Percentiles rank a stretch among this genome's conserved stretches.
These are phyloP conservation scores for Mortierella alpina DNA, from an alignment of 192 early-diverging fungal species.

Conservation along the genomic window DNA sequence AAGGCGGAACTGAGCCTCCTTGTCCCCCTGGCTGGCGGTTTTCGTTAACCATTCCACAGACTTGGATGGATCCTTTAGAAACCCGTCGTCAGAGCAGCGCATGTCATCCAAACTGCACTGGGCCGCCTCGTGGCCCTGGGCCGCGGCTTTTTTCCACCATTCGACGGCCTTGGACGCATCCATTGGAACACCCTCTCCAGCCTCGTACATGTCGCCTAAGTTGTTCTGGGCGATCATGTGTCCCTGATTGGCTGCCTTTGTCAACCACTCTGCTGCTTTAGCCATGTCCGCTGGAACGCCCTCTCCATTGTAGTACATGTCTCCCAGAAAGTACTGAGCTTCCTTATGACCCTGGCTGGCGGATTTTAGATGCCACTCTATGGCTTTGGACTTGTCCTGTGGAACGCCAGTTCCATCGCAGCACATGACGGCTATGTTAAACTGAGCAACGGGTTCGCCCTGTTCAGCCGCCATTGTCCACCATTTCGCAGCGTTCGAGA, in stretches of 20 bases:
- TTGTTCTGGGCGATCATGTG: constrained; percentile 2
- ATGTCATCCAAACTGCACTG: not conserved
- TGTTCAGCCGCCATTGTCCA: not conserved
- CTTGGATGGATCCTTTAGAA: not conserved
- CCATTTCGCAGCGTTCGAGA: not conserved
- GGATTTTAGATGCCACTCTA: not conserved
- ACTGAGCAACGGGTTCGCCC: not conserved
- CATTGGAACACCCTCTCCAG: not conserved
- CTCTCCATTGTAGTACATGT: not conserved
- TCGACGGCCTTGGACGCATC: not conserved
- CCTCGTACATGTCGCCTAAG: not conserved
- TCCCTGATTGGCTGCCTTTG: not conserved
- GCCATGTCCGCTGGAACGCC: not conserved
- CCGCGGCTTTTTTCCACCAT: not conserved
- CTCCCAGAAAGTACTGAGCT: not conserved
- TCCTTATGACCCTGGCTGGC: not conserved
- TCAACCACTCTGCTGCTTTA: not conserved
- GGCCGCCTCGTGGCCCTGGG: not conserved
- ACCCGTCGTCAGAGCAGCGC: not conserved
- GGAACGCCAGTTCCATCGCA: not conserved
- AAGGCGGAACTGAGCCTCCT: not conserved
- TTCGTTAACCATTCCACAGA: not conserved
- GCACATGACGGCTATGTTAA: not conserved
- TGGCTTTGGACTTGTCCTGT: not conserved
- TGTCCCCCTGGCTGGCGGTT: not conserved